A percentile compares a stretch with the other conserved stretches of the same genome.
Conservation (phyloP, 2,329 filamentous ascomycete genomes). For the Akanthomyces muscarius region DNA sequence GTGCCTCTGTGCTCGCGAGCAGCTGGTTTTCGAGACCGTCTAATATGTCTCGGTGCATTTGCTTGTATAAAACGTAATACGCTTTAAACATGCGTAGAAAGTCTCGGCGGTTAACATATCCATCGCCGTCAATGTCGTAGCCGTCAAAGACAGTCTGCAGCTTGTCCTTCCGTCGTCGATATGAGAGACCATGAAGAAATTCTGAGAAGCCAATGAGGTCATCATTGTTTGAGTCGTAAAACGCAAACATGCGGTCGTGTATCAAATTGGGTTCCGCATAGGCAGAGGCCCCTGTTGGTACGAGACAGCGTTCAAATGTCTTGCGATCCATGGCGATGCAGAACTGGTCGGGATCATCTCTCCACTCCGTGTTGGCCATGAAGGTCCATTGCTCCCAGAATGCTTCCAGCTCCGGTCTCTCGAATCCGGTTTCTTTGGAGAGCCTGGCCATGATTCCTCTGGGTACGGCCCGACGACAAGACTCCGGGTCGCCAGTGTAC, state of each 20-base stretch:
- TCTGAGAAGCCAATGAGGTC: constrained; percentile 89
- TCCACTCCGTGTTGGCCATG: constrained; percentile 81
- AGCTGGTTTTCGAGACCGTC: constrained; percentile 74
- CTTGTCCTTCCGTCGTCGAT: constrained; percentile 63
- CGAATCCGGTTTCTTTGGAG: constrained; percentile 69
- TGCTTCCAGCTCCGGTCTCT: constrained; percentile 83
- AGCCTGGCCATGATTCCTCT: constrained; percentile 64
- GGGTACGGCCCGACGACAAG: constrained; percentile 63
- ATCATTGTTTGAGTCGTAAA: constrained; percentile 89
- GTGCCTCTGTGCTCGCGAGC: constrained; percentile 69
- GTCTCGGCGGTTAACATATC: constrained; percentile 78
- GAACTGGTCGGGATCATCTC: constrained; percentile 72
- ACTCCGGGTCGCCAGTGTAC: constrained; percentile 83
- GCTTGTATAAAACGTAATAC: constrained; percentile 85
- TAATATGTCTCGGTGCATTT: constrained; percentile 81
- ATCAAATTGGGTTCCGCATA: constrained; percentile 82
- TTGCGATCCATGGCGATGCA: constrained; percentile 83
- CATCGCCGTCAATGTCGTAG: constrained; percentile 87
- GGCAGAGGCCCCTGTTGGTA: constrained; percentile 75
- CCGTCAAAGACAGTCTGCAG: constrained; percentile 75
- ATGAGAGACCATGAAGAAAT: constrained; percentile 78
- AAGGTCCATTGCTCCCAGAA: constrained; percentile 97
- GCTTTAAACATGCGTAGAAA: constrained; percentile 89
- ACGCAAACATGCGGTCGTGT: constrained; percentile 93
- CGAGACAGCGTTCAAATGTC: constrained; percentile 87